phyloP scores from a whole-genome alignment of 805 yeast genomes.

The Candida succiphila region DNA sequence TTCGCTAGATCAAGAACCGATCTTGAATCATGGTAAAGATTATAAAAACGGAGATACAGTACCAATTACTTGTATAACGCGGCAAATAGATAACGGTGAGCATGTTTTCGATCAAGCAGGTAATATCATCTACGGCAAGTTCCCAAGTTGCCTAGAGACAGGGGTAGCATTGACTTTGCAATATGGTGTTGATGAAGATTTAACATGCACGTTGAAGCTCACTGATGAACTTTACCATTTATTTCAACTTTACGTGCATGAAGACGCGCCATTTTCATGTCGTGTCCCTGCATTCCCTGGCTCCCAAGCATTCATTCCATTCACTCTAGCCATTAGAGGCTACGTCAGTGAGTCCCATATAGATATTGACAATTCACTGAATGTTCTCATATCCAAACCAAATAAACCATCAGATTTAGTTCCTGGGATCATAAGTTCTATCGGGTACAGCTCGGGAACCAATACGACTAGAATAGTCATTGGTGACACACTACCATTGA shows the following conservation, averaged over 20 bases:
- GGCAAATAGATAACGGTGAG: slow-evolving; percentile 70
- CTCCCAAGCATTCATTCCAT: slow-evolving; percentile 41
- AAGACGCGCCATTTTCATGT: slow-evolving; percentile 70
- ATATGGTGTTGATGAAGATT: slow-evolving; percentile 40
- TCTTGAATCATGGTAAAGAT: neutral
- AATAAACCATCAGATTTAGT: slow-evolving; percentile 3
- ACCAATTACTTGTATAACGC: slow-evolving; percentile 47
- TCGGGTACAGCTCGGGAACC: slow-evolving; percentile 53
- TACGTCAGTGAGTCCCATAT: slow-evolving; percentile 57
- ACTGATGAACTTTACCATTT: slow-evolving; percentile 61
- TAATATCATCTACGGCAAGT: slow-evolving; percentile 44
- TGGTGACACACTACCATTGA: slow-evolving; percentile 51
- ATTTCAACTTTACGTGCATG: slow-evolving; percentile 67
- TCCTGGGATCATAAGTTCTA: slow-evolving; percentile 33
- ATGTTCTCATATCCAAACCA: slow-evolving; percentile 31
- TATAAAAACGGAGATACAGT: slow-evolving; percentile 29
- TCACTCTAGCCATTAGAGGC: slow-evolving; percentile 57
- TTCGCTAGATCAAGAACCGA: slow-evolving; percentile 4
- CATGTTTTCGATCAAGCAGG: slow-evolving; percentile 60
- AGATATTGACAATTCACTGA: slow-evolving; percentile 51
- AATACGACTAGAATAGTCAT: slow-evolving; percentile 53
- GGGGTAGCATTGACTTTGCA: slow-evolving; percentile 45
- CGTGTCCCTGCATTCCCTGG: slow-evolving; percentile 41
- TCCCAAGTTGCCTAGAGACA: slow-evolving; percentile 59
- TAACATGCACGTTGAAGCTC: slow-evolving; percentile 52